Conservation (phyloP, 1,284 basidiomycete species). For the Cystobasidium pallidum region DNA sequence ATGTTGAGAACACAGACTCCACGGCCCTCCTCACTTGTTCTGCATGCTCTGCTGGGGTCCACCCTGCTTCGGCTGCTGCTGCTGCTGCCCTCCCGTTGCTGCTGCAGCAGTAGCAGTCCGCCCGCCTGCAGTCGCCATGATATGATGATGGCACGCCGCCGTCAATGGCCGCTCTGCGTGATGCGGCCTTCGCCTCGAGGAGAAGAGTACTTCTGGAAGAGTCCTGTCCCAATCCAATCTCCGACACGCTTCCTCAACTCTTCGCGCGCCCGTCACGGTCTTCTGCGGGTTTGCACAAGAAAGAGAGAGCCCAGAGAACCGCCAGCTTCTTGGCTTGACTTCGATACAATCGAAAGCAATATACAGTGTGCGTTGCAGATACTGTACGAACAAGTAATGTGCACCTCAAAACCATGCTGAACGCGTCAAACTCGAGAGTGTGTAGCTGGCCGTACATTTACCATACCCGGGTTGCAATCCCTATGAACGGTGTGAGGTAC, state of each 20-base stretch:
- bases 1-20: too few species aligned
- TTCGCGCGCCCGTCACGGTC: background rate
- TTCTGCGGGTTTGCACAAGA: too few species aligned
- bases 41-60: conserved; percentile 1
- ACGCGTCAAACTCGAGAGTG: too few species aligned
- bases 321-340: background rate
- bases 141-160: background rate
- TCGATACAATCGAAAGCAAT: background rate
- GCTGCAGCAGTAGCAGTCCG: background rate
- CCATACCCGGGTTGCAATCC: too few species aligned
- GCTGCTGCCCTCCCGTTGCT: background rate
- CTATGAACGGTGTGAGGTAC: too few species aligned
- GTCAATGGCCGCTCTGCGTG: background rate
- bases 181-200: too few species aligned
- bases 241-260: background rate
- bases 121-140: conserved; percentile 6
- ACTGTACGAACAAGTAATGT: too few species aligned
- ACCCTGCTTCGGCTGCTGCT: conserved; percentile 9
- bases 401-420: too few species aligned
- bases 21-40: background rate
- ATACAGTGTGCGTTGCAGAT: too few species aligned
- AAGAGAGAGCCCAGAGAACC: too few species aligned
- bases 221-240: background rate
- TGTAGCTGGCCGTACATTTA: too few species aligned
- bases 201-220: too few species aligned